These are phyloP conservation scores for Brasenia schreberi DNA, from an alignment of 164 flowering plant genomes.

Conservation along the genomic window DNA sequence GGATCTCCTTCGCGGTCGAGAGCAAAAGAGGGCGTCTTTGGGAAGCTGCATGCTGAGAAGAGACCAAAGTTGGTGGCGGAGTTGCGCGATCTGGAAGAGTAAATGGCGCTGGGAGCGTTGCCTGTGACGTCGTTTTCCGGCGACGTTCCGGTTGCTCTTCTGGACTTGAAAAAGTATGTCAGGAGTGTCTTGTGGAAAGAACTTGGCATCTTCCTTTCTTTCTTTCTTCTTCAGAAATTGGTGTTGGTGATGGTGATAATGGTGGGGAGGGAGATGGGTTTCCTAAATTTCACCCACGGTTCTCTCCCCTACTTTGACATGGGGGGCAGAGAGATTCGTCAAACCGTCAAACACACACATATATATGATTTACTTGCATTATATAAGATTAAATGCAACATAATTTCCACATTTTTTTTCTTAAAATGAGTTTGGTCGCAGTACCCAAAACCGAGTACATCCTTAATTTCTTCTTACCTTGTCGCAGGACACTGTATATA, in stretches of 20 bases:
- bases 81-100: conserved; percentile 3
- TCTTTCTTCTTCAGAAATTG: background rate
- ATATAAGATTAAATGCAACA: too few relatives aligned
- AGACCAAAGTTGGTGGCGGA: conserved; percentile 24
- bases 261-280: too few relatives aligned
- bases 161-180: conserved; percentile 42
- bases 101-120: conserved; percentile 5
- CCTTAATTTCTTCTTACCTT: too few relatives aligned
- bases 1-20: conserved; percentile 5
- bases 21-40: conserved; percentile 49
- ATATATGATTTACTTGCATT: too few relatives aligned
- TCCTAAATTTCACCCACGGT: too few relatives aligned
- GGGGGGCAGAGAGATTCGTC: too few relatives aligned
- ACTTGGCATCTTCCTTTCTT: conserved; percentile 13
- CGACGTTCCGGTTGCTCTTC: conserved; percentile 10
- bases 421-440: too few relatives aligned
- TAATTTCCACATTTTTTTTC: too few relatives aligned
- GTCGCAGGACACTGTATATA: too few relatives aligned
- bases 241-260: background rate
- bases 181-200: conserved; percentile 36
- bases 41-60: conserved; percentile 43
- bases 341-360: too few relatives aligned
- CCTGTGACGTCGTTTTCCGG: background rate
- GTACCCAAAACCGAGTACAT: too few relatives aligned
- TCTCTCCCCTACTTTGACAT: too few relatives aligned